Base-by-base conservation (phyloP, 345 rosid species). In the Populus nigra region DNA sequence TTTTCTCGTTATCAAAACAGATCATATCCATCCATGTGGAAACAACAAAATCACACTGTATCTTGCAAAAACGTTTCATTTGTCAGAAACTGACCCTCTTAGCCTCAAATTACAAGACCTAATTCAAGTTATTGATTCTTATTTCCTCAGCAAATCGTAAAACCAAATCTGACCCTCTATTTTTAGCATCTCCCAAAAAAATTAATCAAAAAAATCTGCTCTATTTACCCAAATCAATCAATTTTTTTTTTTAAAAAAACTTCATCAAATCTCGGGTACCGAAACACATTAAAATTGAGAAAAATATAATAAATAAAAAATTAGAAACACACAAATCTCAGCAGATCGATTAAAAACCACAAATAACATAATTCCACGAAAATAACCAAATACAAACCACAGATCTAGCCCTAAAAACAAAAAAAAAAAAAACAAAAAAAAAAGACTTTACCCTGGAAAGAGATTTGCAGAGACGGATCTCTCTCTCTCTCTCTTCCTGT, bases 271-370 rank as follows among this genome's bases (percentile, higher is more conserved):
- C 45, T 41, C 45, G 45, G 13, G 13, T 10, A 41, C 45, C 13
- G 13, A 41, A 41, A 61, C 27, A 9, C 66, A 18, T 27, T 27
- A 25, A 66, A 66, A 23, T 29, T 66, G 22, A 29, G n/a, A 65
- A 65, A 15, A 15, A 65, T 11, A 65, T 15, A 4, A 29, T 10
- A 13, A 65, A 29, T 11, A 39, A 10, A 36, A 36, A 39, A 27
- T 1, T 55, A 23, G 27, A 71, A 43, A 0, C 16, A 16, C 17
- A 36, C 10, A 65, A 75, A 79, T 39, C 77, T 13, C 7, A 43
- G 71, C 69, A 75, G 83, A 89, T 85, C 83, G 36, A 75, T 25
- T 20, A 11, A 70, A 20, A 76, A 9, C 7, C 20, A 67, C 74
- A 35, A 65, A 7, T 57, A 79, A 62, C 38, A 29, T 3, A 33